Conservation (phyloP, 2,329 filamentous ascomycete species). For the Dryadomyces quercivorus region DNA sequence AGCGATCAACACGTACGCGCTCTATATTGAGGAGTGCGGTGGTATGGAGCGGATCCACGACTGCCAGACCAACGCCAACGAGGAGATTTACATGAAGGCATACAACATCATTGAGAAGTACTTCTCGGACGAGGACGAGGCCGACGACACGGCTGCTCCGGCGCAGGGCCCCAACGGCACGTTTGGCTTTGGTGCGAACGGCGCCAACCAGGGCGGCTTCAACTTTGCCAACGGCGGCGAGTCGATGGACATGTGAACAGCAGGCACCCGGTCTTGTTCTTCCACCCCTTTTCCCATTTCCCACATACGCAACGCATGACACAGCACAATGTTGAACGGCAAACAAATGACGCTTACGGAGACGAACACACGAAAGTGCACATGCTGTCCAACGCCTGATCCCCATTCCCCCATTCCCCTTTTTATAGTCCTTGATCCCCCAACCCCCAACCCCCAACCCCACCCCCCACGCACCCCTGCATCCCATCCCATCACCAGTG, state of each 20-base stretch:
- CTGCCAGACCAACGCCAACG: conserved; percentile 99
- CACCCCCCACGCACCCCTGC: neutral
- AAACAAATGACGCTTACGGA: neutral
- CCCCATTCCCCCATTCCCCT: neutral
- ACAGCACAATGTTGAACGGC: neutral
- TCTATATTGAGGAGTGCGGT: conserved; percentile 97
- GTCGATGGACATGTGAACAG: conserved; percentile 51
- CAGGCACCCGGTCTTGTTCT: neutral
- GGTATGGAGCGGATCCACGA: conserved; percentile 99
- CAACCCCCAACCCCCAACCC: too few relatives aligned
- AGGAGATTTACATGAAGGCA: conserved; percentile 99
- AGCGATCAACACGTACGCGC: conserved; percentile 86
- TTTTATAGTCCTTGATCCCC: neutral
- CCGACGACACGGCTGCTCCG: conserved; percentile 68
- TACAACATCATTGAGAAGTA: conserved; percentile 99
- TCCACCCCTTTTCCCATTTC: neutral
- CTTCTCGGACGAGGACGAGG: conserved; percentile 97
- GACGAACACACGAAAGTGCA: neutral
- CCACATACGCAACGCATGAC: neutral
- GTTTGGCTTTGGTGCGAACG: conserved; percentile 66
- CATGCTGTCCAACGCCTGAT: neutral
- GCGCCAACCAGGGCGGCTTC: conserved; percentile 62
- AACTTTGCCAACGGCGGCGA: conserved; percentile 72
- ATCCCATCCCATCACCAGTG: conserved; percentile 8
- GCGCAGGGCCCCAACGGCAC: conserved; percentile 55